Conservation (phyloP, 2,329 filamentous ascomycete genomes). For the Conoideocrella luteorostrata region DNA sequence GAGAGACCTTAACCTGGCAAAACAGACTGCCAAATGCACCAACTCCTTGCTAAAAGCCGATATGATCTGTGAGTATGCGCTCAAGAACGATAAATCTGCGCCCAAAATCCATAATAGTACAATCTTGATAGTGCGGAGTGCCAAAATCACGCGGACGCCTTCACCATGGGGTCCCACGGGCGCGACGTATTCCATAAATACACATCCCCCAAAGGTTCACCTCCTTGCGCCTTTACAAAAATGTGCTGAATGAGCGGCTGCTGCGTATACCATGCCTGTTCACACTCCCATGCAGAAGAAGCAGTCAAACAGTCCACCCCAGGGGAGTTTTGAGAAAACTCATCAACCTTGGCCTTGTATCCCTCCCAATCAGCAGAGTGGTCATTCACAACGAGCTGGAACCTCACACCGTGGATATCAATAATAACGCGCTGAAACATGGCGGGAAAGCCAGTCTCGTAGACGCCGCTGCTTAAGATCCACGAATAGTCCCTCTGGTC, state of each 20-base stretch:
- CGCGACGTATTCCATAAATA: conserved; percentile 35
- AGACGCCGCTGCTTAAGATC: conserved; percentile 22
- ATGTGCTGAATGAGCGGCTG: conserved; percentile 24
- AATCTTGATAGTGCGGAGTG: background rate
- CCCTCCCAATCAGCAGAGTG: conserved; percentile 24
- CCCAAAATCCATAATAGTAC: background rate
- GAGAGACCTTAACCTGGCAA: background rate
- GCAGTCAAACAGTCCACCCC: conserved; percentile 21
- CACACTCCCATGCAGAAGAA: conserved; percentile 3
- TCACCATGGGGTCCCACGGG: conserved; percentile 39
- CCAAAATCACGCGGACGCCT: conserved; percentile 24
- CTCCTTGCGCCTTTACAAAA: conserved; percentile 28
- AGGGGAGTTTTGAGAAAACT: conserved; percentile 23
- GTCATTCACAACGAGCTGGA: conserved; percentile 33
- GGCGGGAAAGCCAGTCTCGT: conserved; percentile 23
- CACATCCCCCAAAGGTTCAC: conserved; percentile 27
- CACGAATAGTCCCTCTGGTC: conserved; percentile 30
- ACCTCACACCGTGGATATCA: conserved; percentile 33
- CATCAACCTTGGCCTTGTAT: conserved; percentile 27
- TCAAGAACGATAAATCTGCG: too few relatives aligned
- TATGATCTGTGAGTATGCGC: background rate
- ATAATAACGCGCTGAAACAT: conserved; percentile 28
- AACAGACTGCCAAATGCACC: conserved; percentile 1
- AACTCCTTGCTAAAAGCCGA: conserved; percentile 3
- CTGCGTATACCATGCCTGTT: background rate